Evolutionary conservation across 208 protist genomes (phyloP), one percentile per base, ranked within the genome.

Genomic region (Tritrichomonas musculus): DNA sequence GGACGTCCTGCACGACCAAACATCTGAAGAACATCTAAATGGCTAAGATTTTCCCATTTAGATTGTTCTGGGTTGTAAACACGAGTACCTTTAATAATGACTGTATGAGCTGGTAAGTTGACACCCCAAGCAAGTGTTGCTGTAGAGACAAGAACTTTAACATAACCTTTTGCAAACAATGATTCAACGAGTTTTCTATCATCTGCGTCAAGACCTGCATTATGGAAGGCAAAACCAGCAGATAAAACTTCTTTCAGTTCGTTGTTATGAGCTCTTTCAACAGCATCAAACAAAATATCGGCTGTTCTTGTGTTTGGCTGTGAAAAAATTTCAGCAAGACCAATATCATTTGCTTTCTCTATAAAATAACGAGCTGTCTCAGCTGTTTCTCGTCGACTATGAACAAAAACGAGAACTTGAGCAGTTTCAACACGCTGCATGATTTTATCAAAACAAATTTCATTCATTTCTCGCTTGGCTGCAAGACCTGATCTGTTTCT

Each of bases 71-170:
- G 97, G 93, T 96, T 97, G 95, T 99, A 99, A n/a, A 99, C 96
- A 92, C 95, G 98, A 1, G 99, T 99, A n/a, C 99, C 99, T 94
- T 99, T 99, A 94, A 99, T 99, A 93, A 99, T 99, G 33, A 99
- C 99, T 20, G 97, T 98, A 95, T 99, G 98, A 8, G 99, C 99
- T 0, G 99, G 99, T 64, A 99, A 93, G 96, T 99, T 99, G 1
- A 99, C 99, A 94, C 99, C 99, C 99, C 99, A 99, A n/a, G 99
- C 99, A 0, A 99, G 96, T 22, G 99, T 99, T 0, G 99, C 98
- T 0, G 99, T 99, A 80, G 97, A 99, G 14, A 99, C 97, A 1
- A 99, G 96, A 36, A 96, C 95, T 92, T 98, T 96, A 47, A 99
- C 96, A 96, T 98, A 97, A 27, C 97, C 95, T 14, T 97, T 96